Evolutionary conservation across 208 protist species (phyloP).

Genomic region (Phytomonas francai): DNA sequence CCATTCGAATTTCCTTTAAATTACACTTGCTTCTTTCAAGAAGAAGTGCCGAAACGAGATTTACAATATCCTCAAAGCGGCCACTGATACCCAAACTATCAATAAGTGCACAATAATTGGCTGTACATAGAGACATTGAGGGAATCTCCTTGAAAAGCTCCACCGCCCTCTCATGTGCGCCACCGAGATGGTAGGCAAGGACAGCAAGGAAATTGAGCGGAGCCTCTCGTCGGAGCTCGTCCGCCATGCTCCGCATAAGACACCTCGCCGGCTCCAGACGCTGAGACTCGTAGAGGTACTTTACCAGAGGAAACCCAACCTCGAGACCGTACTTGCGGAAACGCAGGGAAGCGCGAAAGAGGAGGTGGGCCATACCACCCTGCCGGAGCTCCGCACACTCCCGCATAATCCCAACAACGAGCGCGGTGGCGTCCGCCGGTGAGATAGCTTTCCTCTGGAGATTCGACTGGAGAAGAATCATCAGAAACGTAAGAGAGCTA

Average conservation of each 20-base stretch:
- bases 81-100: slow-evolving; percentile 58
- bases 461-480: slow-evolving; percentile 80
- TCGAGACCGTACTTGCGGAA: slow-evolving; percentile 83
- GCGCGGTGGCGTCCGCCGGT: slow-evolving; percentile 53
- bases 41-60: too few relatives aligned
- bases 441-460: slow-evolving; percentile 72
- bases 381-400: slow-evolving; percentile 88
- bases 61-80: slow-evolving; percentile 39
- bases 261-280: slow-evolving; percentile 64
- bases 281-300: slow-evolving; percentile 82
- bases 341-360: slow-evolving; percentile 83
- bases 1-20: slow-evolving; percentile 22
- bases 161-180: slow-evolving; percentile 24
- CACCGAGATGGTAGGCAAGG: slow-evolving; percentile 63
- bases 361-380: slow-evolving; percentile 85
- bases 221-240: slow-evolving; percentile 55
- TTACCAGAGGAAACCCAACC: slow-evolving; percentile 51
- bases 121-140: slow-evolving; percentile 24
- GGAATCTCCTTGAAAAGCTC: slow-evolving; percentile 44
- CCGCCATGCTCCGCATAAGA: slow-evolving; percentile 78
- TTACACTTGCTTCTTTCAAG: too few relatives aligned
- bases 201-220: slow-evolving; percentile 58
- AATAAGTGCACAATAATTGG: slow-evolving; percentile 61
- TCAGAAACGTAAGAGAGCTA: slow-evolving; percentile 87
- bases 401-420: slow-evolving; percentile 81